Base-by-base conservation (phyloP, 768 basidiomycete species). In the Suillus occidentalis region DNA sequence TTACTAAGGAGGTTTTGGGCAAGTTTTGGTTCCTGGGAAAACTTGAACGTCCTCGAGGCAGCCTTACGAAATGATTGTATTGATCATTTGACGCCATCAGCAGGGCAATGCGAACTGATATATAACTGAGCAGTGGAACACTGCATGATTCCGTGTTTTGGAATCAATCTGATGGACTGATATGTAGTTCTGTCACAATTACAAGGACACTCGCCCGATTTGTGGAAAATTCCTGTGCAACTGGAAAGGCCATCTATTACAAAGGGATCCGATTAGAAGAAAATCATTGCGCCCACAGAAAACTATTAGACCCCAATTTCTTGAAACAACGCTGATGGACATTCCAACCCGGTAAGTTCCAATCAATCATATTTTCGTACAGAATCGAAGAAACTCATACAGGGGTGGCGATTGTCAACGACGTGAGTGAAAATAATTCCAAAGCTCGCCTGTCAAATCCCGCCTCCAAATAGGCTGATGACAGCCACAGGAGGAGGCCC, bases 391-490 rank as follows among this genome's bases (percentile, higher is more conserved):
- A 9, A 40, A 58, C 25, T n/a, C 3, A 6, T 28, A 25, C 22
- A 58, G 8, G 16, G 28, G 18, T 58, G 22, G 22, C 5, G 10
- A 25, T 8, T 25, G 34, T 36, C 39, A 28, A 28, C 18, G 25
- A 6, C 37, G 5, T 22, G 28, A 31, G 25, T 16, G 28, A 31
- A 31, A 22, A n/a, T 57, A 40, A 22, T 58, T 18, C 22, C 57
- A 39, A 58, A 58, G 39, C 25, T 58, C 14, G 39, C 22, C 7
- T 28, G 22, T 58, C 25, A 79, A 63, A 77, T 72, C 12, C 79
- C 81, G 18, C 82, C 73, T 39, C 91, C 91, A 69, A 93, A 94
- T 67, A 92, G 77, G 71, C 91, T 91, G 63, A 94, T 81, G 39
- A 89, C 83, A 12, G 89, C 88, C 1, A 83, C 82, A 25, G 90